These are phyloP conservation scores for Scedosporium aurantiacum DNA, from an alignment of 2,329 filamentous ascomycete genomes.

Conservation along the genomic window DNA sequence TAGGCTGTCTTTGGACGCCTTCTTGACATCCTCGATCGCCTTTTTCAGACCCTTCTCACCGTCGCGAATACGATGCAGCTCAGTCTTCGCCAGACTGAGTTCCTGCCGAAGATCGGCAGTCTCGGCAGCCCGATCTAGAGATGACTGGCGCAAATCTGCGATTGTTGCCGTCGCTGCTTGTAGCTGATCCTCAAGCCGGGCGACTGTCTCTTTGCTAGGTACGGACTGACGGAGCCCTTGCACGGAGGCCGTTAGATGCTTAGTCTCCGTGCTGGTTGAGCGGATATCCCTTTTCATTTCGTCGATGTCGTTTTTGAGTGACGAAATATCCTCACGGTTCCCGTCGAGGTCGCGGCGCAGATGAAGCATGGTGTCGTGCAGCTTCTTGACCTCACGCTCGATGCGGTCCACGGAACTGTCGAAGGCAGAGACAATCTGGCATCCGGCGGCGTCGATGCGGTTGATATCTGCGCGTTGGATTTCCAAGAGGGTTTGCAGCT, in stretches of 20 bases:
- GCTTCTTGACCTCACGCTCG: constrained; percentile 20
- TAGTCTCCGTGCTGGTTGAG: not conserved
- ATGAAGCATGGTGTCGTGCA: constrained; percentile 18
- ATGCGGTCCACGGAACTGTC: constrained; percentile 23
- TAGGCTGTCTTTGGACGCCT: constrained; percentile 14
- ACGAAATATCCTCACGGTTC: constrained; percentile 16
- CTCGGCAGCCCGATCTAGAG: constrained; percentile 11
- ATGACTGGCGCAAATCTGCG: constrained; percentile 12
- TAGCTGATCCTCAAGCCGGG: constrained; percentile 15
- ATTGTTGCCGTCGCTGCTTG: constrained; percentile 13
- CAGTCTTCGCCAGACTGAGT: constrained; percentile 12
- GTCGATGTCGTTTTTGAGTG: constrained; percentile 16
- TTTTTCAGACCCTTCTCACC: constrained; percentile 15
- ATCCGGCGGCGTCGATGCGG: constrained; percentile 24
- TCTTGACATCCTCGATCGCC: constrained; percentile 14
- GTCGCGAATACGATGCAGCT: constrained; percentile 14
- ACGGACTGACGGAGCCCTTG: not conserved
- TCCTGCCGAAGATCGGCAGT: constrained; percentile 13
- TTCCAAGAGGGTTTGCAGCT: constrained; percentile 23
- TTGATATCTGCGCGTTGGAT: constrained; percentile 23
- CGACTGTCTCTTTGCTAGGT: constrained; percentile 7
- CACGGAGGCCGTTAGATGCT: not conserved
- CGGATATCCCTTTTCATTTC: constrained; percentile 9
- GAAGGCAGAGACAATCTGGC: constrained; percentile 25
- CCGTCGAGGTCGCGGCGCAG: constrained; percentile 16